Evolutionary conservation across 768 basidiomycete species (phyloP), one percentile per base, ranked within the genome.

Genomic region (Nidularia sp.): DNA sequence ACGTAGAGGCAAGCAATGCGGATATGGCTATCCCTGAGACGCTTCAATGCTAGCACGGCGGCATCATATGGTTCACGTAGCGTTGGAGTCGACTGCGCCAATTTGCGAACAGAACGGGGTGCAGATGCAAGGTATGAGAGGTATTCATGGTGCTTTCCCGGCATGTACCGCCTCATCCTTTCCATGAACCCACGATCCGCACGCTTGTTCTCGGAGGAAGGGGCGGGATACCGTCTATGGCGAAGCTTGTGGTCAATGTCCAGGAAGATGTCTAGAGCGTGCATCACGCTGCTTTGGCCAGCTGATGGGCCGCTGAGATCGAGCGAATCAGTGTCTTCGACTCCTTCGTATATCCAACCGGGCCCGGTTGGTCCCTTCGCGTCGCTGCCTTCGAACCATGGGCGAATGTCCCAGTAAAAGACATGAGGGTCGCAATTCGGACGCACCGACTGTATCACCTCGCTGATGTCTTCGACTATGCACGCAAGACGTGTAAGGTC

Each of bases 81-180:
- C 2, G 75, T 71, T 5, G 85, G 80, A 10, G 76, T 82, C 42
- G 68, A 64, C 52, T 75, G 74, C 1, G 84, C 88, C 33, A 85
- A 68, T 35, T 82, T 77, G 22, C 90, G 82, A 48, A 92, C 61
- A 18, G 84, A 75, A n/a, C 71, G 84, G 10, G 82, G 78, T 49
- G 77, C 73, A 9, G 74, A 69, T 1, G 80, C 73, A 35, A 98
- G 78, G 59, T 84, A 80, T 22, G 70, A 67, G 50, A 98, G 80
- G 71, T 93, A 98, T 45, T 86, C 83, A 42, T 90, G 85, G 70
- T 98, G 96, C 50, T 80, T 81, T 10, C 88, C 88, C 0, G 96
- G 95, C 96, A 98, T 98, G 70, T 98, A 98, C 18, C 82, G 80
- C 52, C 90, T 74, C 94, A 97, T 97, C 46, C 92, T 80, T 53